Base-by-base conservation (phyloP, 257 asterid species). In the Nicotiana tomentosiformis region DNA sequence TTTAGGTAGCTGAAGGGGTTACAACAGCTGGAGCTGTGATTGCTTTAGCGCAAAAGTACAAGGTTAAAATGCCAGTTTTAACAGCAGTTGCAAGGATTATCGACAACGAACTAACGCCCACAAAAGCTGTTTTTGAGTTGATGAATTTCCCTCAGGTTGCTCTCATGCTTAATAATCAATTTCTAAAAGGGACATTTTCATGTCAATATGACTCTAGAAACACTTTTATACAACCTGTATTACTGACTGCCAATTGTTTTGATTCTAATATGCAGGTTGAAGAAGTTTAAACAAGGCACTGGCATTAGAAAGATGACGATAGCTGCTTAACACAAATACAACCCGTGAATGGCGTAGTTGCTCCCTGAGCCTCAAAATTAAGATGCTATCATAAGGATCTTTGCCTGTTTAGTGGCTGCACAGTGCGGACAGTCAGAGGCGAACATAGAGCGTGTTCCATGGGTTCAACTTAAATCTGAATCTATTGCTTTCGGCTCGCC, bases 101-200 rank as follows among this genome's bases (percentile, higher is more conserved):
- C 58, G 98, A 95, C 90, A 90, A 91, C 33, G 98, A 95, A 81
- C 93, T 95, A 15, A 93, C 98, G 0, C 98, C 98, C 4, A 88
- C 92, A 23, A 93, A 91, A 87, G 98, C 98, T 65, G 96, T 95
- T 82, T 90, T 72, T 86, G 98, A 95, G 87, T 89, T 95, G 16
- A 95, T 95, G 98, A 91, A 89, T 86, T 98, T 95, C 81, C 98
- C 98, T 68, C 98, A 95, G 98, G 98, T 95, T 86, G 23, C 90
- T 84, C 72, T 77, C 15, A 33, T 78, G n/a, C 77, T 37, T 57
- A 46, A 18, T 58, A 53, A 7, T 55, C 72, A 39, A 60, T 57
- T 60, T 11, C 23, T 3, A 3, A 72, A 72, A 72, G 60, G 12
- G 11, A 1, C 35, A 5, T 43, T 20, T 30, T 43, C 60, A 23